Evolutionary conservation across 257 asterid species (phyloP).

Genomic region (Dorcoceras hygrometricum): DNA sequence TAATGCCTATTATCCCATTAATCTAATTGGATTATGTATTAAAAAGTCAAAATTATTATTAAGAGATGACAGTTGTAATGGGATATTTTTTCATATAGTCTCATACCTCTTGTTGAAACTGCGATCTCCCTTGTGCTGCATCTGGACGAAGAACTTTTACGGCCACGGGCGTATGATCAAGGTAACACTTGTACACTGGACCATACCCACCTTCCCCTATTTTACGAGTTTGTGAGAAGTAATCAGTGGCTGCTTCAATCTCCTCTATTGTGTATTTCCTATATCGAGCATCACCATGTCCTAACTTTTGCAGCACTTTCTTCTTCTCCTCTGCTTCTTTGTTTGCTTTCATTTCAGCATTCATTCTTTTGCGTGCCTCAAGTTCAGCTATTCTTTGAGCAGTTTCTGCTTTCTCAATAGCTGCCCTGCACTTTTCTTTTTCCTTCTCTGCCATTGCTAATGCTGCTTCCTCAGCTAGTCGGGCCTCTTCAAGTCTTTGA

Average conservation of each 20-base stretch:
- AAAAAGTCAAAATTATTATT: too few relatives aligned
- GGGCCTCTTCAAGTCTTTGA: conserved; percentile 16
- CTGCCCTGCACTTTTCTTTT: conserved; percentile 23
- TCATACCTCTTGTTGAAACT: conserved; percentile 27
- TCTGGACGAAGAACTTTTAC: neutral
- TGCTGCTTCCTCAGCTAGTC: conserved; percentile 25
- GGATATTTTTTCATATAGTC: neutral
- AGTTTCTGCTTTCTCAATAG: conserved; percentile 23
- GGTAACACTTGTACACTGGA: neutral
- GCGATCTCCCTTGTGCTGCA: neutral
- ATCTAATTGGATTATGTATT: neutral
- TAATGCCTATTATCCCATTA: neutral
- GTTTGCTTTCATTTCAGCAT: conserved; percentile 24
- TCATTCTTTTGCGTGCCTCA: conserved; percentile 22
- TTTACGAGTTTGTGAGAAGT: conserved; percentile 21
- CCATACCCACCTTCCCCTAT: conserved; percentile 1
- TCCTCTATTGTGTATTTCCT: conserved; percentile 28
- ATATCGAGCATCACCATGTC: conserved; percentile 15
- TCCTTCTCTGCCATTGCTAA: conserved; percentile 23
- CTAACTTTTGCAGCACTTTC: conserved; percentile 6
- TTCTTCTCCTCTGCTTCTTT: conserved; percentile 23
- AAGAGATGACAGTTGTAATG: neutral
- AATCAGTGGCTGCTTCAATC: conserved; percentile 26
- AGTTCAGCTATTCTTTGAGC: conserved; percentile 28
- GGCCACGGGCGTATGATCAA: neutral